A percentile compares a stretch with the other conserved stretches of the same genome.
Evolutionary conservation across 805 yeast genomes (phyloP).

Genomic region (Metschnikowia corniflorae): DNA sequence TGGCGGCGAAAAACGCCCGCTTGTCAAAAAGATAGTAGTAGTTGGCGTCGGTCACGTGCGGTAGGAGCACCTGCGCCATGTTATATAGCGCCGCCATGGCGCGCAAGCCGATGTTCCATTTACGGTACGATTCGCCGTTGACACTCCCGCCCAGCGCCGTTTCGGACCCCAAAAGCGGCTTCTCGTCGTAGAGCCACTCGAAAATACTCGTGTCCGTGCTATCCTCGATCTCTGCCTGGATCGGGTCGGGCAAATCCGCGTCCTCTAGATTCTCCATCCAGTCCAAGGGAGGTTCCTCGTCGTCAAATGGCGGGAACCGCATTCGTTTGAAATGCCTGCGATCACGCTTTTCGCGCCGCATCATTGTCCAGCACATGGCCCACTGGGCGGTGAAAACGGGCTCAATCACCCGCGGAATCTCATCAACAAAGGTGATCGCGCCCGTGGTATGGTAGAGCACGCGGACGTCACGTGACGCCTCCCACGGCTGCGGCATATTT

Average conservation of each 20-base stretch:
- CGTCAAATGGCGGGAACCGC: slow-evolving; percentile 95
- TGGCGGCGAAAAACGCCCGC: slow-evolving; percentile 82
- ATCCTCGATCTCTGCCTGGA: slow-evolving; percentile 59
- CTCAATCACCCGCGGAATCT: slow-evolving; percentile 85
- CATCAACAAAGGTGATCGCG: slow-evolving; percentile 93
- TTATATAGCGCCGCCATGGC: slow-evolving; percentile 65
- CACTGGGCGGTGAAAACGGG: slow-evolving; percentile 93
- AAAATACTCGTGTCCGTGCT: slow-evolving; percentile 47
- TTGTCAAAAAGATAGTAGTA: slow-evolving; percentile 71
- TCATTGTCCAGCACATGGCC: slow-evolving; percentile 89
- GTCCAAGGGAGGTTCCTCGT: slow-evolving; percentile 89
- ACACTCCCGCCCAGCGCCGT: slow-evolving; percentile 36
- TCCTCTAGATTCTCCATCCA: slow-evolving; percentile 79
- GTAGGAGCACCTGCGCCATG: slow-evolving; percentile 66
- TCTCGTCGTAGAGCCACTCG: slow-evolving; percentile 80
- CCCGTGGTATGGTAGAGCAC: slow-evolving; percentile 90
- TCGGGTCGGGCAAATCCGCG: slow-evolving; percentile 67
- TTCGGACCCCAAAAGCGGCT: slow-evolving; percentile 60
- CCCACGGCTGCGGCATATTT: slow-evolving; percentile 99
- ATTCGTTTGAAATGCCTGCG: slow-evolving; percentile 85
- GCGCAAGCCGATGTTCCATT: slow-evolving; percentile 62
- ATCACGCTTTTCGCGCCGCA: slow-evolving; percentile 93
- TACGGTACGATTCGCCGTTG: slow-evolving; percentile 74
- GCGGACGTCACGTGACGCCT: slow-evolving; percentile 73
- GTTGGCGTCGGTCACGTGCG: slow-evolving; percentile 56